Evolutionary conservation across 2,329 filamentous ascomycete species (phyloP).

Genomic region (Mariannaea sp.): DNA sequence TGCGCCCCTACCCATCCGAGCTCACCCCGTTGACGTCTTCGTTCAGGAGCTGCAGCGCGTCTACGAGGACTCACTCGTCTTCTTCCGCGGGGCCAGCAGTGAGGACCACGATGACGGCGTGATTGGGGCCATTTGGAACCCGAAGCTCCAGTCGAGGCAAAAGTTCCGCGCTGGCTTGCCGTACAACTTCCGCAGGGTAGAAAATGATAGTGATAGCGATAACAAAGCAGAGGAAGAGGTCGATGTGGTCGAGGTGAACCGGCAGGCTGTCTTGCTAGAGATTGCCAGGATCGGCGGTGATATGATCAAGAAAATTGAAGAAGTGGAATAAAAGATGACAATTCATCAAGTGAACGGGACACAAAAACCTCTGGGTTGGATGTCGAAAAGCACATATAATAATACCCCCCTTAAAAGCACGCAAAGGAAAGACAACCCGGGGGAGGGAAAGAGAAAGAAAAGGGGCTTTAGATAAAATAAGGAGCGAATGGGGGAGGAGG

Average conservation of each 20-base stretch:
- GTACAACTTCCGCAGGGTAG: constrained; percentile 55
- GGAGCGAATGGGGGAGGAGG: too few relatives aligned
- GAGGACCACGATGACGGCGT: constrained; percentile 54
- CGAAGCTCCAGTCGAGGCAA: constrained; percentile 54
- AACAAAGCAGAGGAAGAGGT: constrained; percentile 49
- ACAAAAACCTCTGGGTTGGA: constrained; percentile 10
- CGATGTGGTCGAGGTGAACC: constrained; percentile 66
- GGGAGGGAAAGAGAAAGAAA: constrained; percentile 11
- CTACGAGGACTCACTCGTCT: constrained; percentile 73
- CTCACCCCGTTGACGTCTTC: constrained; percentile 66
- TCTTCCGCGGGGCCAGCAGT: constrained; percentile 71
- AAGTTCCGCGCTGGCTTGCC: constrained; percentile 73
- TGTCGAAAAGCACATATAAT: constrained; percentile 17
- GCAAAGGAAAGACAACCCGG: background rate
- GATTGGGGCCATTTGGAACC: constrained; percentile 65
- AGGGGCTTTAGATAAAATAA: too few relatives aligned
- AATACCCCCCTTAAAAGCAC: constrained; percentile 10
- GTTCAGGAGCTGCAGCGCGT: constrained; percentile 67
- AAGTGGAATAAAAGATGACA: constrained; percentile 28
- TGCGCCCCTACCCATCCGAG: constrained; percentile 54
- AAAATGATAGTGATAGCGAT: constrained; percentile 36
- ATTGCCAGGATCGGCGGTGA: constrained; percentile 71
- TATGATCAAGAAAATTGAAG: constrained; percentile 70
- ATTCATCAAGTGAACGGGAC: constrained; percentile 12
- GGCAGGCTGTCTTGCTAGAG: constrained; percentile 69